These are phyloP conservation scores for Sphaerulina musiva DNA, from an alignment of 2,329 filamentous ascomycete species.

Conservation along the genomic window DNA sequence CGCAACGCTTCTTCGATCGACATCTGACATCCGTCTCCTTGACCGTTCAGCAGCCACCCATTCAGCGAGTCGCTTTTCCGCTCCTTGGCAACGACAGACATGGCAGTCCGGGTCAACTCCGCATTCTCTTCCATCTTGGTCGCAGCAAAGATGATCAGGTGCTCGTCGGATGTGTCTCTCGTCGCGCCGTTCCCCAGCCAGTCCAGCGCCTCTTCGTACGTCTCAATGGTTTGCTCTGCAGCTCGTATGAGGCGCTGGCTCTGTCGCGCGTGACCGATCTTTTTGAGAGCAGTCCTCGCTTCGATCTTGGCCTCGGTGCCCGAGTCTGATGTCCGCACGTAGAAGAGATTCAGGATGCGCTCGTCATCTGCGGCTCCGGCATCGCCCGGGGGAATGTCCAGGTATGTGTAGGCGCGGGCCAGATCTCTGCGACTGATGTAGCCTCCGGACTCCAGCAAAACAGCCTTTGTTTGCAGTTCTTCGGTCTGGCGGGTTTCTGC, in stretches of 20 bases:
- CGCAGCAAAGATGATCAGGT: constrained; percentile 51
- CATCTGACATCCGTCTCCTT: constrained; percentile 48
- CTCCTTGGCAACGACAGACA: constrained; percentile 53
- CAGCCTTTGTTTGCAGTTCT: constrained; percentile 52
- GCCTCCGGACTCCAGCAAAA: constrained; percentile 53
- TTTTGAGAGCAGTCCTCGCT: constrained; percentile 50
- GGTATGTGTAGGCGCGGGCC: constrained; percentile 51
- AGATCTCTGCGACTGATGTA: constrained; percentile 53
- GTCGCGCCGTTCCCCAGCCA: constrained; percentile 51
- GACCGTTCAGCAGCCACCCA: constrained; percentile 49
- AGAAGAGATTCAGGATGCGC: constrained; percentile 56
- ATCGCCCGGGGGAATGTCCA: constrained; percentile 46
- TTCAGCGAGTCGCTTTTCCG: constrained; percentile 51
- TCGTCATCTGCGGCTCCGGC: constrained; percentile 49
- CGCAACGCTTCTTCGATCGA: constrained; percentile 50
- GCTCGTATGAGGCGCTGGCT: constrained; percentile 54
- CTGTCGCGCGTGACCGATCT: constrained; percentile 53
- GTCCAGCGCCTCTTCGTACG: constrained; percentile 56
- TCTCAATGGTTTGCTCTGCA: constrained; percentile 53
- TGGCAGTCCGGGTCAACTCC: constrained; percentile 49
- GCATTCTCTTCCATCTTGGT: constrained; percentile 50
- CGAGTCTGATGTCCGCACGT: constrained; percentile 51
- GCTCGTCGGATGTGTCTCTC: constrained; percentile 47
- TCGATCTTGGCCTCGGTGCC: constrained; percentile 50
- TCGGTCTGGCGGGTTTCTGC: constrained; percentile 51